Conservation (phyloP, 352 stramenopile genomes). For the Phytophthora capsici region DNA sequence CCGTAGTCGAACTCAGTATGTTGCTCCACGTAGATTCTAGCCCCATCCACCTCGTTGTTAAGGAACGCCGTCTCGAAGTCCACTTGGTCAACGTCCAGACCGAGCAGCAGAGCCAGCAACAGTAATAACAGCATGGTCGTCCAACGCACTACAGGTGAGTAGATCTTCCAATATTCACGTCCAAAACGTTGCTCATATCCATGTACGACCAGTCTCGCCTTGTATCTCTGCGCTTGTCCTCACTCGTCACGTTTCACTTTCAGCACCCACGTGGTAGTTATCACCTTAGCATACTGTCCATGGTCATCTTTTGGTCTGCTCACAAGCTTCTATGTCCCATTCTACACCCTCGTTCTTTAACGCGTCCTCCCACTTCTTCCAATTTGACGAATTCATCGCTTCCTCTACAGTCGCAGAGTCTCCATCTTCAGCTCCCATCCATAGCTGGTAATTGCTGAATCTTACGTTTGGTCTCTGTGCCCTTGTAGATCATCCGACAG, state of each 20-base stretch:
- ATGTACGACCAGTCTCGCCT: not conserved
- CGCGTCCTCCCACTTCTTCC: not conserved
- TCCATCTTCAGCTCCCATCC: not conserved
- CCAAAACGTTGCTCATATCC: not conserved
- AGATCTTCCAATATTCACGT: not conserved
- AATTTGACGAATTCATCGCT: not conserved
- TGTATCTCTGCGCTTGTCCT: not conserved
- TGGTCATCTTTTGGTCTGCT: not conserved
- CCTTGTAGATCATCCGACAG: too few species aligned
- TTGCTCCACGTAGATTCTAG: constrained; percentile 15
- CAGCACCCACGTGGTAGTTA: not conserved
- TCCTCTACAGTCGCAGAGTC: not conserved
- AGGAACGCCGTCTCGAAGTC: constrained; percentile 14
- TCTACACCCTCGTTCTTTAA: not conserved
- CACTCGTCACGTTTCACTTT: not conserved
- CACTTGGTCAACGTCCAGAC: not conserved
- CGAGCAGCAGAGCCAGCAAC: constrained; percentile 1
- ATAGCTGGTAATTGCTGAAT: not conserved
- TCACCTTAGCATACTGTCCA: not conserved
- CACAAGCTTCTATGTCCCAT: not conserved
- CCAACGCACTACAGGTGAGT: constrained; percentile 3
- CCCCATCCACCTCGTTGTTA: not conserved
- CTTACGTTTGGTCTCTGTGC: not conserved
- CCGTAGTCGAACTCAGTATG: constrained; percentile 1
- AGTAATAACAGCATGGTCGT: not conserved